These are phyloP conservation scores for Beta lomatogona DNA, from an alignment of 179 eudicot genomes.

Conservation along the genomic window DNA sequence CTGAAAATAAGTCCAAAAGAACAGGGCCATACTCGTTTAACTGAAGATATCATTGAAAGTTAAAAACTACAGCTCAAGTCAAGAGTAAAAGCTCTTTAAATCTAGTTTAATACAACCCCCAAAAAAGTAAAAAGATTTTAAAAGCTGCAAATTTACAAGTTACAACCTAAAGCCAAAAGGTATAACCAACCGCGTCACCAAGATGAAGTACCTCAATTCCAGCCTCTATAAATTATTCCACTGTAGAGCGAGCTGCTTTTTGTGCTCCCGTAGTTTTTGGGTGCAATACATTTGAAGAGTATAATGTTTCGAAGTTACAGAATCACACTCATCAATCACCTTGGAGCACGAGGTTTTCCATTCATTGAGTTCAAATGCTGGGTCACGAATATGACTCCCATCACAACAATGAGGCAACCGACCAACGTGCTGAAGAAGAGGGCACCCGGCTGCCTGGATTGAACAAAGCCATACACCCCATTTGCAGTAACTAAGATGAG, in stretches of 20 bases:
- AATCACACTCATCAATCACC: constrained; percentile 22
- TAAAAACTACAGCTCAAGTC: background rate
- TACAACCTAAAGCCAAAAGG: background rate
- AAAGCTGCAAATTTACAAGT: constrained; percentile 9
- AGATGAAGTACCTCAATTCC: background rate
- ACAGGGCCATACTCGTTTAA: background rate
- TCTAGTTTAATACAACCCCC: background rate
- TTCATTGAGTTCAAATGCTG: constrained; percentile 80
- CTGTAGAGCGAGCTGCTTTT: constrained; percentile 2
- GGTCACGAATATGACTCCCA: constrained; percentile 91
- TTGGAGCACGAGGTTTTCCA: constrained; percentile 75
- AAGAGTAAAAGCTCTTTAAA: background rate
- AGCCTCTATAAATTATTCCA: background rate
- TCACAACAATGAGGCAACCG: constrained; percentile 93
- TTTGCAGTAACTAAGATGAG: constrained; percentile 75
- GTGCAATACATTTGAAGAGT: background rate
- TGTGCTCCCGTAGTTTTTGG: constrained; percentile 11
- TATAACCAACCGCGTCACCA: constrained; percentile 10
- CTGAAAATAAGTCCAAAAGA: too few species aligned
- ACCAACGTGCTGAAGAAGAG: constrained; percentile 96
- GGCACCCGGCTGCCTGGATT: constrained; percentile 97
- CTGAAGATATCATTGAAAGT: background rate
- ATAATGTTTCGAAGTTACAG: background rate
- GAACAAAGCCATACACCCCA: constrained; percentile 94
- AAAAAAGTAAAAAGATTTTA: background rate